Evolutionary conservation across 805 yeast genomes (phyloP).

Genomic region (Saccharomycopsis microspora): DNA sequence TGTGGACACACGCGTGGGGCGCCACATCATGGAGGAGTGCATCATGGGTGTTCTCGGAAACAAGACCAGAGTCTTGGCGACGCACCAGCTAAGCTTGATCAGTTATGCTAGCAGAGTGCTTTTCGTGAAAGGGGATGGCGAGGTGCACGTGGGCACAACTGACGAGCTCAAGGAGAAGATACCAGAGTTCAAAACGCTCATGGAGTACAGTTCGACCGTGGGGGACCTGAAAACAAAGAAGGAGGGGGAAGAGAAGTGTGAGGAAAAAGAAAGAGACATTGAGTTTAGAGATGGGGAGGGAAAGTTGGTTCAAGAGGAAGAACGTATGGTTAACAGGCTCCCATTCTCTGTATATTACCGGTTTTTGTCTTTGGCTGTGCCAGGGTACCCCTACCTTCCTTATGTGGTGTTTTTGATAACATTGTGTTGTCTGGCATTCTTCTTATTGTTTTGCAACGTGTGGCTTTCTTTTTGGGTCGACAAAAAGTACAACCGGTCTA

Average conservation of each 20-base stretch:
- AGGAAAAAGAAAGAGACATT: constrained; percentile 11
- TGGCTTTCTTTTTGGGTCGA: constrained; percentile 82
- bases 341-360: constrained; percentile 34
- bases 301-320: constrained; percentile 35
- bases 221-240: neutral
- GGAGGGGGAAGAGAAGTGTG: neutral
- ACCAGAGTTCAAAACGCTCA: constrained; percentile 32
- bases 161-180: constrained; percentile 32
- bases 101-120: constrained; percentile 50
- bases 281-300: too few species aligned
- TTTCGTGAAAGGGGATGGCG: constrained; percentile 42
- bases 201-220: constrained; percentile 21
- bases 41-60: constrained; percentile 36
- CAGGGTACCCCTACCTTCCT: constrained; percentile 23
- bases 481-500: constrained; percentile 36
- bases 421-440: constrained; percentile 32
- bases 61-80: constrained; percentile 57
- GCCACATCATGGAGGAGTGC: constrained; percentile 52
- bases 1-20: constrained; percentile 70
- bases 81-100: constrained; percentile 62
- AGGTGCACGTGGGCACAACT: constrained; percentile 38
- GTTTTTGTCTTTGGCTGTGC: constrained; percentile 46
- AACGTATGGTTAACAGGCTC: constrained; percentile 45
- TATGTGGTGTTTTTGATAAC: constrained; percentile 20
- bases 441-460: constrained; percentile 50